Evolutionary conservation across 202 grass and related monocot species (phyloP), one percentile per base, ranked within the genome.

Genomic region (Carex sylvatica): DNA sequence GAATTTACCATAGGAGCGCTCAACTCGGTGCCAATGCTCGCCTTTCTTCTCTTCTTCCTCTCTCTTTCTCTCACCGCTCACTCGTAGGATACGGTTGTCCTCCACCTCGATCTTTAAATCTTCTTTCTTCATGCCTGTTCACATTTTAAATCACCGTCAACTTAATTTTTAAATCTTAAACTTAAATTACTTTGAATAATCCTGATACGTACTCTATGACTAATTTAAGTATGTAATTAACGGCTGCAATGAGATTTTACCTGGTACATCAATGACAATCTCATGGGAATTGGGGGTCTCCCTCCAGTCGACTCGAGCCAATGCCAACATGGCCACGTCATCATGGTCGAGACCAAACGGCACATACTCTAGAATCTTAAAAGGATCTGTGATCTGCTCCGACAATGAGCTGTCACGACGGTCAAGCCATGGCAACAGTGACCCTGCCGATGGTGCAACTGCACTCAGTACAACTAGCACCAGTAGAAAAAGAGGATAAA

Each of bases 271-370:
- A 2, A 97, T 84, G 4, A 87, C 84, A 84, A 97, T 90, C 63
- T 97, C 87, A 79, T 97, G 94, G 6, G 88, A 65, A 31, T 88
- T 85, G 15, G 87, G 2, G 5, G 94, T 92, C 91, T 97, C 94
- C n/a, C 88, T 83, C 91, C 91, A 93, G 82, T 97, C 94, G 30
- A 93, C 91, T 30, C 91, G 85, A 5, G 94, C 89, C 79, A 86
- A 80, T 20, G 74, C 52, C 42, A 73, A 3, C 4, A 84, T 20
- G 2, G 83, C 82, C 14, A 84, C 9, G 8, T 92, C 90, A 12
- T 89, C 90, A 24, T 63, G 70, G 0, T 90, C 94, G 47, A 97
- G 87, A 10, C 84, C 87, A 80, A 97, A 86, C 0, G 91, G 91
- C 0, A 93, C 26, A 13, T 97, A 87, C 84, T 97, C 94, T 73